Evolutionary conservation across 1,284 basidiomycete species (phyloP), one percentile per base, ranked within the genome.

Genomic region (Vanrija humicola): DNA sequence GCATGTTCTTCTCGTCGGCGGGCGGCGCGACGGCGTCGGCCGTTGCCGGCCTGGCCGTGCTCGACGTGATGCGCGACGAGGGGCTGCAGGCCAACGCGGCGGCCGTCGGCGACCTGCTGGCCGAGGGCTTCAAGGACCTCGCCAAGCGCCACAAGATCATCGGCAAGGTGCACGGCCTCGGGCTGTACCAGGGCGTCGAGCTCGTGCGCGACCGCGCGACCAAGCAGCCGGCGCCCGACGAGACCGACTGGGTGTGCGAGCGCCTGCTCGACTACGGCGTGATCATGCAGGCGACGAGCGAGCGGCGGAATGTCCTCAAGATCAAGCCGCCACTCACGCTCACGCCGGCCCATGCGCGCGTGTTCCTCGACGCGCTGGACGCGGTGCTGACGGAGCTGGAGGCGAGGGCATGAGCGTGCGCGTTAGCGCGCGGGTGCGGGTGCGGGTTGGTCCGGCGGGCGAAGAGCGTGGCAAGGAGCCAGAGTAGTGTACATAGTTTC

Each of bases 11-110:
- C 55, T 65, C 62, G 12, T 64, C 55, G 5, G 55, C 55, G 1
- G 67, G 56, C 46, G 64, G 47, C 14, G 61, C 58, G 34, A 63
- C 66, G 10, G 63, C 43, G 28, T 54, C 56, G 5, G 52, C 54
- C 6, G 58, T 62, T 16, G 56, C 56, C 2, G 56, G 56, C 1
- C 48, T 50, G 1, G 56, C 51, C 2, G 56, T 58, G n/a, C 52
- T 58, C 3, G 52, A 54, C 43, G 38, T 54, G 2, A 43, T 58
- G 29, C 44, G 48, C 16, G 52, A 58, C 42, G 56, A 58, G 44
- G 18, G 16, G 4, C 48, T 58, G 6, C 56, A 54, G 48, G 48
- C 23, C 5, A 50, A 58, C 34, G 56, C 56, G 1, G 45, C 40
- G 1, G 5, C 15, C 1, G 56, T 58, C 3, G 56, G 51, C 10